Evolutionary conservation across 371 early-diverging fungal species (phyloP).

Genomic region (Lichtheimia ornata): DNA sequence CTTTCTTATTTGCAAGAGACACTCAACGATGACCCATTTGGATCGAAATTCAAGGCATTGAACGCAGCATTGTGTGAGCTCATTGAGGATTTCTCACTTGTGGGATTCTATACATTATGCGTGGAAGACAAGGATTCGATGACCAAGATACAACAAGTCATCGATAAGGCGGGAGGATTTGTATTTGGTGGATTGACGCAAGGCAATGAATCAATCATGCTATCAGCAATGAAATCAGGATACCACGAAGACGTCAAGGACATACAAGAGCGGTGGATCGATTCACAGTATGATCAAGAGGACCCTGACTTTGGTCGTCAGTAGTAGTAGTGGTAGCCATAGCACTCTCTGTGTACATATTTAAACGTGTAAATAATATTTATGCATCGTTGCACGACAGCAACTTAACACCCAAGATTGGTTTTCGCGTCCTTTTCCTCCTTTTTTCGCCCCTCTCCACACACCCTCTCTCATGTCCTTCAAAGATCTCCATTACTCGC

Average conservation of each 20-base stretch:
- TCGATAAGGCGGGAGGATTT: slow-evolving; percentile 94
- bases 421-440: too few species aligned
- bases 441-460: too few species aligned
- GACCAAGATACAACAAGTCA: slow-evolving; percentile 69
- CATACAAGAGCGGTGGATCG: slow-evolving; percentile 66
- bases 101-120: slow-evolving; percentile 87
- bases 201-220: slow-evolving; percentile 80
- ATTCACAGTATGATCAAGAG: slow-evolving; percentile 13
- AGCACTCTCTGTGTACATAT: not conserved
- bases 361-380: not conserved
- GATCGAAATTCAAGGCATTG: slow-evolving; percentile 67
- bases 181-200: slow-evolving; percentile 81
- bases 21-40: slow-evolving; percentile 69
- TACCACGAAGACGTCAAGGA: slow-evolving; percentile 59
- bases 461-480: slow-evolving; percentile 22
- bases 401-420: not conserved
- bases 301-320: not conserved
- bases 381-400: slow-evolving; percentile 5
- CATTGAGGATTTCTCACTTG: slow-evolving; percentile 89
- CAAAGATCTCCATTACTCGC: slow-evolving; percentile 40
- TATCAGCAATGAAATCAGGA: slow-evolving; percentile 61
- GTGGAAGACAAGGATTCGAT: slow-evolving; percentile 89
- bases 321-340: not conserved
- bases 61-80: slow-evolving; percentile 86
- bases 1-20: slow-evolving; percentile 79